Percentiles rank a stretch among this genome's conserved stretches.
Conservation (phyloP, 345 rosid genomes). For the Citropsis articulata region DNA sequence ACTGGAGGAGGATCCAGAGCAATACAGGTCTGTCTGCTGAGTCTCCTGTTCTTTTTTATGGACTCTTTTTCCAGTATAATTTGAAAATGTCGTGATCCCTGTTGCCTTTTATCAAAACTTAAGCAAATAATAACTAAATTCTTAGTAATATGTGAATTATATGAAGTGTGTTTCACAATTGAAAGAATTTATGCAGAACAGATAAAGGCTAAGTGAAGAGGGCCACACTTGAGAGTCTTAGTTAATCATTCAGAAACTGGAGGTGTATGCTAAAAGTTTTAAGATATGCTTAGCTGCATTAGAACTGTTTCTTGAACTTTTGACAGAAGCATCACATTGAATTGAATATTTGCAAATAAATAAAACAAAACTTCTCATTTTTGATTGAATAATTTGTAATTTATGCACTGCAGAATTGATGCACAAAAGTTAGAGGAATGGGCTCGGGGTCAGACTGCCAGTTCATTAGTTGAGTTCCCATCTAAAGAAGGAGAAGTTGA, state of each 20-base stretch:
- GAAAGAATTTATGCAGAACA: neutral
- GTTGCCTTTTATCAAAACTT: neutral
- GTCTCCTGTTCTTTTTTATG: conserved; percentile 1
- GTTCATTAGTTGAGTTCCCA: conserved; percentile 67
- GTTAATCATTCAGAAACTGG: neutral
- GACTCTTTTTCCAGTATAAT: neutral
- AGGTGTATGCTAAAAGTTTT: neutral
- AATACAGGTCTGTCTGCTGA: conserved; percentile 61
- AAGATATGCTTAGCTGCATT: neutral
- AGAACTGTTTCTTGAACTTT: neutral
- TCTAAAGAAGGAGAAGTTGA: conserved; percentile 87
- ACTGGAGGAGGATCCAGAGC: conserved; percentile 81
- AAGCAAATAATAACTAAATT: neutral
- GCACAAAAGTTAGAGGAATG: conserved; percentile 93
- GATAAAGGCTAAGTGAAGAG: neutral
- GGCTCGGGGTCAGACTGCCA: conserved; percentile 69
- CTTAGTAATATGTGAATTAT: neutral
- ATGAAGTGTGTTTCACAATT: neutral
- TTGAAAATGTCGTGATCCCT: neutral
- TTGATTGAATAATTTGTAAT: conserved; percentile 2
- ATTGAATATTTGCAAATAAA: neutral
- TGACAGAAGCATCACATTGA: neutral
- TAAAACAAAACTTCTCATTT: neutral
- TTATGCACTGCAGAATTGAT: conserved; percentile 49
- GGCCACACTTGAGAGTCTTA: neutral